A percentile compares a stretch with the other conserved stretches of the same genome.
Conservation (phyloP, 768 basidiomycete species). For the Leccinum olivaceopallidum region DNA sequence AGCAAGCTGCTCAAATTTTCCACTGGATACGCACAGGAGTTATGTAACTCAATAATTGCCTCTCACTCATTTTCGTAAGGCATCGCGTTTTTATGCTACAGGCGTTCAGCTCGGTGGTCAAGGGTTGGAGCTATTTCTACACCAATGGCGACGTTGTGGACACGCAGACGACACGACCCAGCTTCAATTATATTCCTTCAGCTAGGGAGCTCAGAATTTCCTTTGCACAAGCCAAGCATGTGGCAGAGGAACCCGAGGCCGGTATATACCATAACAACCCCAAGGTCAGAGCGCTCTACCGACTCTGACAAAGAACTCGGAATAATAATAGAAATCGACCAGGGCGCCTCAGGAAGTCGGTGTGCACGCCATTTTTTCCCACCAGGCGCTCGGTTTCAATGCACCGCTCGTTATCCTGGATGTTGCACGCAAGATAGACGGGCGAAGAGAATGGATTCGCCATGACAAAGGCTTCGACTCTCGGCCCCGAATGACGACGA, state of each 20-base stretch:
- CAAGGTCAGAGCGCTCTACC: not conserved
- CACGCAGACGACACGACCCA: not conserved
- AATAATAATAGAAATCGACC: not conserved
- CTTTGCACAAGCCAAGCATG: not conserved
- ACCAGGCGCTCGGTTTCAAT: not conserved
- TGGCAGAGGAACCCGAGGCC: not conserved
- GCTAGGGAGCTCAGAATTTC: not conserved
- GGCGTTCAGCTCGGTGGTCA: not conserved
- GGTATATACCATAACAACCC: not conserved
- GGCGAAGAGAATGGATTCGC: not conserved
- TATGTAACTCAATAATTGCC: slow-evolving; percentile 21
- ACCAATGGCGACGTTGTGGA: not conserved
- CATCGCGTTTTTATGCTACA: not conserved
- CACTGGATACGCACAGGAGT: slow-evolving; percentile 19
- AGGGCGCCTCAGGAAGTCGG: not conserved
- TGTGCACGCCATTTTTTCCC: not conserved
- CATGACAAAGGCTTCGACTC: not conserved
- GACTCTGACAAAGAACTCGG: not conserved
- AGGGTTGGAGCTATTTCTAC: not conserved
- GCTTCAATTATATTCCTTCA: not conserved
- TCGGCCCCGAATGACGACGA: not conserved
- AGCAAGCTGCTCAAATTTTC: slow-evolving; percentile 3
- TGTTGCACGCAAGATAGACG: not conserved
- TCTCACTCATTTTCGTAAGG: slow-evolving; percentile 11
- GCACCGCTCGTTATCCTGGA: not conserved